These are phyloP conservation scores for Fusarium bulbicola DNA, from an alignment of 2,329 filamentous ascomycete genomes.

Conservation along the genomic window DNA sequence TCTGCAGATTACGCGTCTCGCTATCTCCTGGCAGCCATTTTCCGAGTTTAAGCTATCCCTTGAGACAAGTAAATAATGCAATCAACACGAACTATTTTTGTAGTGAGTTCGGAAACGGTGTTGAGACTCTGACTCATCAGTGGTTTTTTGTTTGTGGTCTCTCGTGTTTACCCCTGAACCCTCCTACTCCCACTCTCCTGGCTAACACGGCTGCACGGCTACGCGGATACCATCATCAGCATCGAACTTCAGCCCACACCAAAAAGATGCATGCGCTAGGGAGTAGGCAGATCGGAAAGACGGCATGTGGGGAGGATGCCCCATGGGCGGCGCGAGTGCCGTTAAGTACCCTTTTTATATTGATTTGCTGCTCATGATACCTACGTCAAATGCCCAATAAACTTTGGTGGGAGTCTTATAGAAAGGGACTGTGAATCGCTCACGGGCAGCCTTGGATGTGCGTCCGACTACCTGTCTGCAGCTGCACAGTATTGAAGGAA, in stretches of 20 bases:
- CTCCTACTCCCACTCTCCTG: background rate
- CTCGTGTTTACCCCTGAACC: conserved; percentile 23
- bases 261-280: background rate
- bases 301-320: conserved; percentile 27
- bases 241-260: conserved; percentile 15
- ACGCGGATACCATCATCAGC: conserved; percentile 5
- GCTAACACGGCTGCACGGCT: background rate
- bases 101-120: background rate
- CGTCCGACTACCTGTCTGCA: background rate
- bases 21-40: conserved; percentile 3
- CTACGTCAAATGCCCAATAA: background rate
- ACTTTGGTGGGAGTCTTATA: background rate
- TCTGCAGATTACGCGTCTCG: conserved; percentile 23
- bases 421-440: background rate
- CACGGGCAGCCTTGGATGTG: background rate
- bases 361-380: background rate
- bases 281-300: conserved; percentile 25
- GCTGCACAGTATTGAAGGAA: background rate
- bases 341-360: conserved; percentile 2
- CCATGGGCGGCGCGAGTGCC: background rate
- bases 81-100: background rate
- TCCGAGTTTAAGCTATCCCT: background rate
- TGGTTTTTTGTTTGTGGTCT: background rate
- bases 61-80: conserved; percentile 11
- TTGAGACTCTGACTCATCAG: conserved; percentile 1